A percentile compares a stretch with the other conserved stretches of the same genome.
phyloP scores from a whole-genome alignment of 371 early-diverging fungal species.

The Neoconidiobolus thromboides region DNA sequence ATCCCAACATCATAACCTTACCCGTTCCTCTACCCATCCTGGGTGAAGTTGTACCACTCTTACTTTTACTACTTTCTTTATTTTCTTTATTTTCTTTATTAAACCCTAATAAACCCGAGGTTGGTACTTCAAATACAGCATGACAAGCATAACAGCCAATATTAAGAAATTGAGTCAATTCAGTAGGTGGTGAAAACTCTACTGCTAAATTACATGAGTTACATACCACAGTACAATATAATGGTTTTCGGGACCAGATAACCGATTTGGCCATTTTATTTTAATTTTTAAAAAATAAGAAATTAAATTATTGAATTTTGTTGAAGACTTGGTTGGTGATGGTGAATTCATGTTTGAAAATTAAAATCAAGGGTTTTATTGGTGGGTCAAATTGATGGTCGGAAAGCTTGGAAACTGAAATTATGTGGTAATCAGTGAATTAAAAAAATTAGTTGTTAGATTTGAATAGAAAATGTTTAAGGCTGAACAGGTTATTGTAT shows the following conservation, averaged over 20 bases:
- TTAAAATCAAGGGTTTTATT: no score
- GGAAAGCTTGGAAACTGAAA: no score
- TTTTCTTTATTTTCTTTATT: background rate
- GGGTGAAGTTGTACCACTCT: no score
- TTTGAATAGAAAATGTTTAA: no score
- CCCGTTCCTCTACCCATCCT: background rate
- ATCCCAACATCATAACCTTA: background rate
- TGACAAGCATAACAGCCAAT: constrained; percentile 3
- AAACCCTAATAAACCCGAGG: background rate
- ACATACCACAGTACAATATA: constrained; percentile 2
- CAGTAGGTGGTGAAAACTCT: constrained; percentile 2
- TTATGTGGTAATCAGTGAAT: no score
- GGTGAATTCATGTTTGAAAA: no score
- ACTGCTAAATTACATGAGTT: background rate
- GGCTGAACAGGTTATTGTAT: no score
- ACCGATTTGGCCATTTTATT: background rate
- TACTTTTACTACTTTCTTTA: background rate
- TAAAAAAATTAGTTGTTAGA: no score
- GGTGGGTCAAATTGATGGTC: no score
- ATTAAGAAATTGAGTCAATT: background rate
- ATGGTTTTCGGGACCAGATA: constrained; percentile 2
- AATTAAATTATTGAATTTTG: background rate
- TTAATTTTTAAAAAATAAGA: background rate
- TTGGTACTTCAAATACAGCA: background rate
- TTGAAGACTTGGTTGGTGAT: no score